These are phyloP conservation scores for Fomitiporia mediterranea DNA, from an alignment of 1,284 basidiomycete species.

Conservation along the genomic window DNA sequence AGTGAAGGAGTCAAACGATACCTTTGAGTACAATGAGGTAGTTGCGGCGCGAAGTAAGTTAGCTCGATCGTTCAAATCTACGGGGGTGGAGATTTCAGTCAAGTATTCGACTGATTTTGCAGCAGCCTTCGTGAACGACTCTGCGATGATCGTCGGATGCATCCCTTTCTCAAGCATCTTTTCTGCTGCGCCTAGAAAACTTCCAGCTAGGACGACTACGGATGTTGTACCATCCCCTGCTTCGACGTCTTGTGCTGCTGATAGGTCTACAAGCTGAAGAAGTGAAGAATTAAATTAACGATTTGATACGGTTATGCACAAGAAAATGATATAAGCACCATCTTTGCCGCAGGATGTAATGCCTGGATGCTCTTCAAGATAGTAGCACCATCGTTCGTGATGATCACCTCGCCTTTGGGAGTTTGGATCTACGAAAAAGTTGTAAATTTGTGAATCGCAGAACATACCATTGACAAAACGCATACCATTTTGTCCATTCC, in stretches of 20 bases:
- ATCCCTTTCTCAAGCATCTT: conserved; percentile 97
- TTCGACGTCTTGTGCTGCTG: conserved; percentile 97
- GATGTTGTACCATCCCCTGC: conserved; percentile 99
- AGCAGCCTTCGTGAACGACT: conserved; percentile 92
- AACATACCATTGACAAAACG: conserved; percentile 11
- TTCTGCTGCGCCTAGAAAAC: conserved; percentile 90
- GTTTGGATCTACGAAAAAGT: conserved; percentile 88
- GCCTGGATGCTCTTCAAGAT: conserved; percentile 98
- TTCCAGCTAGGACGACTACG: conserved; percentile 95
- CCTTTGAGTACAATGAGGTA: conserved; percentile 96
- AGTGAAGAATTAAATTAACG: not conserved
- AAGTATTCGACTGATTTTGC: conserved; percentile 92
- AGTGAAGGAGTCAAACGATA: conserved; percentile 27
- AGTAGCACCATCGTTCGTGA: conserved; percentile 99
- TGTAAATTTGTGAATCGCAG: conserved; percentile 9
- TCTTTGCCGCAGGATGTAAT: conserved; percentile 96
- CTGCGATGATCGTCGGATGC: conserved; percentile 96
- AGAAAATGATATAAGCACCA: conserved; percentile 53
- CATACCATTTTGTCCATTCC: conserved; percentile 99
- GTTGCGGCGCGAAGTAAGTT: conserved; percentile 89
- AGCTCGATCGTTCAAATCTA: conserved; percentile 87
- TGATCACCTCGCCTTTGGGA: conserved; percentile 91
- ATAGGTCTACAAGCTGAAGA: conserved; percentile 88
- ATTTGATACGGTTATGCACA: not conserved
- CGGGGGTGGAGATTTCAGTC: conserved; percentile 88